A percentile compares a stretch with the other conserved stretches of the same genome.
Conservation (phyloP, 768 basidiomycete species). For the Suillus alpinus region DNA sequence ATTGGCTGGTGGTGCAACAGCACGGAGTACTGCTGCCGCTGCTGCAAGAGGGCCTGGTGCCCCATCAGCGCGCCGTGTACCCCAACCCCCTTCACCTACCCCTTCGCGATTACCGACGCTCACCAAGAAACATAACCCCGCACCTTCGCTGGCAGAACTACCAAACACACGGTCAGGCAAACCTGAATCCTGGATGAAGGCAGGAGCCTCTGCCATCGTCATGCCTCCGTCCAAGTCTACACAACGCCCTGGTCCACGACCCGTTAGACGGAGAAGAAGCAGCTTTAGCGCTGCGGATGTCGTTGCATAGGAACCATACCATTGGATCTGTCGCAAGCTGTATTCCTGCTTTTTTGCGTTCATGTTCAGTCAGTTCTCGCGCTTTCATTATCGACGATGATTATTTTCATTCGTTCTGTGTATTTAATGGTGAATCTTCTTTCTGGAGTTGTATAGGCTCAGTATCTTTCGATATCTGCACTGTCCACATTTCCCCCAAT, state of each 20-base stretch:
- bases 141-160: constrained; percentile 51
- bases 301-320: constrained; percentile 50
- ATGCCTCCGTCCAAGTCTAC: constrained; percentile 64
- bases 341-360: constrained; percentile 13
- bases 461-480: constrained; percentile 18
- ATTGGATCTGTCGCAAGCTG: constrained; percentile 3
- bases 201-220: constrained; percentile 64
- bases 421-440: constrained; percentile 30
- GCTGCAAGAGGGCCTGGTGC: constrained; percentile 31
- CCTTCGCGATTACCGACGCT: constrained; percentile 80
- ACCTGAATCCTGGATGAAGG: constrained; percentile 75
- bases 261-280: constrained; percentile 72
- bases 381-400: constrained; percentile 5
- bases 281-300: constrained; percentile 89
- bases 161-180: constrained; percentile 37
- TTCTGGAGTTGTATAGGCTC: constrained; percentile 28
- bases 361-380: constrained; percentile 7
- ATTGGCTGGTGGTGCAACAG: constrained; percentile 51
- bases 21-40: constrained; percentile 45
- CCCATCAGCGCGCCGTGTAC: constrained; percentile 34
- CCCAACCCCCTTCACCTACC: constrained; percentile 55
- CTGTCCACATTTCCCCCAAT: constrained; percentile 12
- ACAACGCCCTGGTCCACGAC: constrained; percentile 71
- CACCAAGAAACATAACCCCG: constrained; percentile 45
- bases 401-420: constrained; percentile 10